Evolutionary conservation across 192 early-diverging fungal species (phyloP).

Genomic region (Pilaira anomala): DNA sequence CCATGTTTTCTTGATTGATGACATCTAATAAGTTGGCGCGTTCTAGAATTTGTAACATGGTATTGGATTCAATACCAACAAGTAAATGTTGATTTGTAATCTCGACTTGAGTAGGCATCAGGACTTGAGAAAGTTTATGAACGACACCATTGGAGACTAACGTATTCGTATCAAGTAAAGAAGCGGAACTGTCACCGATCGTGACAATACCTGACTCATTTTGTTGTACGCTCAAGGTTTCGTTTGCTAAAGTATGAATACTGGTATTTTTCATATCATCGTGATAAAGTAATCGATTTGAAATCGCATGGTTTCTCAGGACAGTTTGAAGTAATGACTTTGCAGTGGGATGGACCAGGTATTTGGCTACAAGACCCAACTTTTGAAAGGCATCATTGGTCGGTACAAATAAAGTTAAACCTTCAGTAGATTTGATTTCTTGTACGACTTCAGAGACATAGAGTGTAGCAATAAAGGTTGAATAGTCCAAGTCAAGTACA

Average conservation of each 20-base stretch:
- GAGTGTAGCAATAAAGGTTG: slow-evolving; percentile 33
- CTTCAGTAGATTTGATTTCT: slow-evolving; percentile 12
- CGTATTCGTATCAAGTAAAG: slow-evolving; percentile 23
- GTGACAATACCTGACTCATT: background rate
- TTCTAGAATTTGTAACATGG: slow-evolving; percentile 40
- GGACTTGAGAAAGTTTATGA: slow-evolving; percentile 42
- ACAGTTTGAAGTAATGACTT: slow-evolving; percentile 31
- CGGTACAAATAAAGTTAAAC: slow-evolving; percentile 62
- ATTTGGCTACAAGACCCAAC: slow-evolving; percentile 59
- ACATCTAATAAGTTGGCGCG: slow-evolving; percentile 37
- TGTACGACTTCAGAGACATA: slow-evolving; percentile 19
- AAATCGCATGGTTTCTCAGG: slow-evolving; percentile 49
- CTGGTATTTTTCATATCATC: slow-evolving; percentile 29
- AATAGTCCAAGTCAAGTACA: slow-evolving; percentile 31
- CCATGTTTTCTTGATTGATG: slow-evolving; percentile 30
- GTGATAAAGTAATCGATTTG: slow-evolving; percentile 36
- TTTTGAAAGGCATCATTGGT: slow-evolving; percentile 52
- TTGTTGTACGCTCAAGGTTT: slow-evolving; percentile 32
- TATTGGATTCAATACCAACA: slow-evolving; percentile 37
- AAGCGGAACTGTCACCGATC: slow-evolving; percentile 1
- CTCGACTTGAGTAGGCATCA: slow-evolving; percentile 38
- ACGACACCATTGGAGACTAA: slow-evolving; percentile 50
- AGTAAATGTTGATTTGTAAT: slow-evolving; percentile 44
- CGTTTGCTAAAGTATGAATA: slow-evolving; percentile 41
- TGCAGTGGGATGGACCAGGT: slow-evolving; percentile 47